These are phyloP conservation scores for Exutisphaerella laricina DNA, from an alignment of 2,329 filamentous ascomycete genomes.

Conservation along the genomic window DNA sequence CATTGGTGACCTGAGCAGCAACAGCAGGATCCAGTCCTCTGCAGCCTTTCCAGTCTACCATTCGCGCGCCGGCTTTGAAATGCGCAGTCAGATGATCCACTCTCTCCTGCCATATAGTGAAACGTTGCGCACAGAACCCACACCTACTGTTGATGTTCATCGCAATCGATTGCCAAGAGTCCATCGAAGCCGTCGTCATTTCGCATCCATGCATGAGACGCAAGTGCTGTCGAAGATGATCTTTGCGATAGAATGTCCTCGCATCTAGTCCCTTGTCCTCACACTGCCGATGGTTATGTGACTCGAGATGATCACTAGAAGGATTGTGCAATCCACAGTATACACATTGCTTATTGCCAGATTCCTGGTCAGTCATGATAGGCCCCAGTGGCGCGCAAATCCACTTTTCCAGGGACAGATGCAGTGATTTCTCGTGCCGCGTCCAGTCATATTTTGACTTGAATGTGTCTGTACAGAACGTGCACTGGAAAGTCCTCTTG, in stretches of 20 bases:
- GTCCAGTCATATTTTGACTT: slow-evolving; percentile 56
- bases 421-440: slow-evolving; percentile 59
- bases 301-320: slow-evolving; percentile 51
- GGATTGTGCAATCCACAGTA: slow-evolving; percentile 55
- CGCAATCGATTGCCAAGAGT: slow-evolving; percentile 58
- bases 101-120: slow-evolving; percentile 48
- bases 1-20: slow-evolving; percentile 45
- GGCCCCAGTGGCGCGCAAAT: slow-evolving; percentile 56
- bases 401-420: slow-evolving; percentile 62
- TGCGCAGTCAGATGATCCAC: slow-evolving; percentile 51
- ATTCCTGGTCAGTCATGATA: slow-evolving; percentile 51
- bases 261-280: slow-evolving; percentile 61
- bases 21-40: slow-evolving; percentile 47
- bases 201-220: slow-evolving; percentile 58
- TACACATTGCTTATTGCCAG: slow-evolving; percentile 53
- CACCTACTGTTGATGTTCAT: slow-evolving; percentile 51
- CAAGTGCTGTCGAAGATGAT: slow-evolving; percentile 57
- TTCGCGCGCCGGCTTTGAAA: slow-evolving; percentile 49
- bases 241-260: slow-evolving; percentile 58
- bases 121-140: slow-evolving; percentile 47
- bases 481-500: slow-evolving; percentile 51
- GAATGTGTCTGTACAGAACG: slow-evolving; percentile 54
- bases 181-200: slow-evolving; percentile 54
- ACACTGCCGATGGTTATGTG: slow-evolving; percentile 58
- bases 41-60: slow-evolving; percentile 53